Evolutionary conservation across 2,329 filamentous ascomycete genomes (phyloP), one percentile per base, ranked within the genome.

Genomic region (Diaporthe amygdali): DNA sequence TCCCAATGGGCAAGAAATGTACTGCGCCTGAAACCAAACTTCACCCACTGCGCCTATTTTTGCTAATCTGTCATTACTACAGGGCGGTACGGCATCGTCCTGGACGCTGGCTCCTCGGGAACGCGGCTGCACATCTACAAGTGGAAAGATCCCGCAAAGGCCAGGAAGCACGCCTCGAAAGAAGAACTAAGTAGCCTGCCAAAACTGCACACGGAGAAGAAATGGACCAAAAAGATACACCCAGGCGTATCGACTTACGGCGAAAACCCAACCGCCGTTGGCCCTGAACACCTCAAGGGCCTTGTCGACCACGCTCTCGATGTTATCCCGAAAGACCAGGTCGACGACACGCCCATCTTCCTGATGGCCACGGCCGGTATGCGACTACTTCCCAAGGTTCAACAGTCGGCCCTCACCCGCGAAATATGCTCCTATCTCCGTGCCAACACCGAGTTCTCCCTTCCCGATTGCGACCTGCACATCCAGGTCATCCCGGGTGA

Each of bases 81-180:
- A 90, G 88, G 87, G 79, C 88, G 90, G 84, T 98, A 97, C 87
- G 96, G 95, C 80, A 94, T 98, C 77, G 95, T 99, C 80, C 90
- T 99, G 79, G 96, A 99, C 88, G 96, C 96, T 81, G 96, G 96
- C 76, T 98, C 96, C 82, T 98, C 96, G 82, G 96, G 96, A 80
- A 98, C 96, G 78, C 93, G 96, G 80, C 88, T 97, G 74, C 94
- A 99, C 82, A 90, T 99, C 71, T 99, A 99, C 84, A 90, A 92
- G 82, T 99, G 96, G 96, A 90, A 95, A 78, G 93, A 97, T 78
- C 91, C 91, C 74, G 85, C 89, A 47, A 87, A 87, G 75, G 92
- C 93, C 74, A 85, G 90, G 77, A 86, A 90, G 73, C 84, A 91
- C 69, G 91, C 89, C 44, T 84, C 87, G 54, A 78, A 84, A 25